These are phyloP conservation scores for Aegilops tauschii DNA, from an alignment of 176 grass and related monocot genomes.

Conservation along the genomic window DNA sequence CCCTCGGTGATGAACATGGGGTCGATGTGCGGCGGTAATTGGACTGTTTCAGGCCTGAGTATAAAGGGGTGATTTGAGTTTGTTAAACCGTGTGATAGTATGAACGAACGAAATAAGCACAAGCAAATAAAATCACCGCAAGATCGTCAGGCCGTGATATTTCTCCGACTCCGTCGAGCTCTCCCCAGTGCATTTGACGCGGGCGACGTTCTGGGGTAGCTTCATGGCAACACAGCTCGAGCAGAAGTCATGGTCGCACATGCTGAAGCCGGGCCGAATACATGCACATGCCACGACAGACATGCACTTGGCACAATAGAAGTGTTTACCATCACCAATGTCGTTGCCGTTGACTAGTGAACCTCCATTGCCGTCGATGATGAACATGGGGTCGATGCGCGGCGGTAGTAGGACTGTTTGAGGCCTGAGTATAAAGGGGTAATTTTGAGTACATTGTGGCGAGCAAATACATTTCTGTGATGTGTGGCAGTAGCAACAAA, in stretches of 20 bases:
- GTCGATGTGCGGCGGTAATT: not conserved
- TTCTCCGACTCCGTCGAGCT: not conserved
- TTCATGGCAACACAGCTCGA: not conserved
- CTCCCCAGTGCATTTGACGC: not conserved
- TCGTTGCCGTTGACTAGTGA: not conserved
- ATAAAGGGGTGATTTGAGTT: not conserved
- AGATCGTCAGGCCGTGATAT: not conserved
- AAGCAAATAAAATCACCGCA: not conserved
- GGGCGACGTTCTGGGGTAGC: not conserved
- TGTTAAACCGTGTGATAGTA: not conserved
- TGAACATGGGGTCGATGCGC: not conserved
- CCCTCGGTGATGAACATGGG: too few relatives aligned
- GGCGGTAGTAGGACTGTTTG: too few relatives aligned
- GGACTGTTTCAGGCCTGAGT: not conserved
- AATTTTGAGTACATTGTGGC: not conserved
- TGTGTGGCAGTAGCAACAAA: not conserved
- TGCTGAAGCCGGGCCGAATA: not conserved
- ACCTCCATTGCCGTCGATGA: not conserved
- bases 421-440: not conserved
- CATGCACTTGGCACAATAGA: not conserved
- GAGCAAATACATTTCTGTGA: not conserved
- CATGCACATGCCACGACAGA: not conserved
- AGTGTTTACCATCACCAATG: not conserved
- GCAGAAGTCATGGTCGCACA: not conserved
- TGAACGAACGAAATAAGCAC: not conserved